Evolutionary conservation across 495 filamentous ascomycete species (phyloP), one percentile per base, ranked within the genome.

Genomic region (Endocarpon pusillum): DNA sequence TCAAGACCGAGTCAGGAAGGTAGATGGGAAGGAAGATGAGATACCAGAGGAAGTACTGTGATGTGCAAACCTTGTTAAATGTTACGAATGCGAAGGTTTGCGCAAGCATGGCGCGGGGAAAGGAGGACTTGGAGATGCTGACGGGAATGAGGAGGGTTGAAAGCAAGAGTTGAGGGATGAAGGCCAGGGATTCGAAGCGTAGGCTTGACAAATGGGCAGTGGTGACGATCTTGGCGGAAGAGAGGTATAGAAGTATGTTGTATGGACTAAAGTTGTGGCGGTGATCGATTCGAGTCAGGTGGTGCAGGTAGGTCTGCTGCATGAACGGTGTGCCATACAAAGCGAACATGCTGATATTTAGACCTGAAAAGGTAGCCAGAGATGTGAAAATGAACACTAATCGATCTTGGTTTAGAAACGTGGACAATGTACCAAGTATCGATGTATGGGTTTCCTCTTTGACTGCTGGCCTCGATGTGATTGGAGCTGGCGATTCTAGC

Each of bases 11-110:
- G 4, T 52, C 55, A 0, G 89, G 83, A 0, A 97, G 72, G 50
- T 96, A 92, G 27, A 94, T 75, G 0, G 89, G 87, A 11, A 96
- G 67, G 38, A 97, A 74, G 37, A 94, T 69, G 42, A 92, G 72
- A 53, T 97, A 94, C 89, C 89, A 97, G 37, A 97, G 69, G 51
- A 96, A 96, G 48, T 97, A 97, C 85, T 96, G 89, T 47, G 81
- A 87, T 1, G 89, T 97, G 66, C 86, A 94, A 12, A 97, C 89
- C 61, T 97, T 97, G 51, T 97, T 97, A 37, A 93, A 96, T 3
- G 81, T 73, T 4, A 96, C 89, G 54, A 97, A 97, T 0, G 89
- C 80, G 51, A 94, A 94, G 0, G 91, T 96, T 57, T 97, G 89
- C n/a, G 81, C 84, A n/a, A 97, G 67, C 74, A 96, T 82, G n/a